A percentile compares a stretch with the other conserved stretches of the same genome.
These are phyloP conservation scores for Sutorius eximius DNA, from an alignment of 1,284 basidiomycete species.

Conservation along the genomic window DNA sequence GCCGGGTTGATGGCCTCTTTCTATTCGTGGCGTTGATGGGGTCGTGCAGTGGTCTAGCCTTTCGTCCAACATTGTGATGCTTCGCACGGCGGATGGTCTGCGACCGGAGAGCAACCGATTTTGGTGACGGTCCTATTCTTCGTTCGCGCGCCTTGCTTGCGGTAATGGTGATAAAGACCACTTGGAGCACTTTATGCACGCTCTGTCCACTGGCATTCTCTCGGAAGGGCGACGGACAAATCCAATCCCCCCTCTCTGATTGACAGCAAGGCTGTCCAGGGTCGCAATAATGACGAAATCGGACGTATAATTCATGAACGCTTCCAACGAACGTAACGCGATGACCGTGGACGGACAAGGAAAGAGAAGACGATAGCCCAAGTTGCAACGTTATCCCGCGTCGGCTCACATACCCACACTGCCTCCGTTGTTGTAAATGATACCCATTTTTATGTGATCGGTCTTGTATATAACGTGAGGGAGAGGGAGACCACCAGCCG, in stretches of 20 bases:
- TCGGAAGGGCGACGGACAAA: not conserved
- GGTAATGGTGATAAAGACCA: not conserved
- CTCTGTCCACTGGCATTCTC: not conserved
- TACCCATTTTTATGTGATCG: not conserved
- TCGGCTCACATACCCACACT: not conserved
- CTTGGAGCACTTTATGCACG: not conserved
- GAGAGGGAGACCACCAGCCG: not conserved
- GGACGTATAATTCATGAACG: not conserved
- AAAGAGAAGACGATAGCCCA: not conserved
- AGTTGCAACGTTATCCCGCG: not conserved
- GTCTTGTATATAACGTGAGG: not conserved
- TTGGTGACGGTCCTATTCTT: slow-evolving; percentile 13
- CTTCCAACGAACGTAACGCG: not conserved
- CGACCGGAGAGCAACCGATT: slow-evolving; percentile 30
- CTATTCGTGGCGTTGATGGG: not conserved
- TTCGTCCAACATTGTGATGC: slow-evolving; percentile 51
- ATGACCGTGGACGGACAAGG: not conserved
- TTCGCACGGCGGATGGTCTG: slow-evolving; percentile 38
- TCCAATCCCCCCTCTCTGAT: not conserved
- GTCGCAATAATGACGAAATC: not conserved
- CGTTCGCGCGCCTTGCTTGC: too few relatives aligned
- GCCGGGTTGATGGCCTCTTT: not conserved
- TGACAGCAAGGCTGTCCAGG: too few relatives aligned
- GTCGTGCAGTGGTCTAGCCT: slow-evolving; percentile 51
- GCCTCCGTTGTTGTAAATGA: not conserved